Evolutionary conservation across 2,329 filamentous ascomycete genomes (phyloP), one percentile per base, ranked within the genome.

Genomic region (Microdochium paspali): DNA sequence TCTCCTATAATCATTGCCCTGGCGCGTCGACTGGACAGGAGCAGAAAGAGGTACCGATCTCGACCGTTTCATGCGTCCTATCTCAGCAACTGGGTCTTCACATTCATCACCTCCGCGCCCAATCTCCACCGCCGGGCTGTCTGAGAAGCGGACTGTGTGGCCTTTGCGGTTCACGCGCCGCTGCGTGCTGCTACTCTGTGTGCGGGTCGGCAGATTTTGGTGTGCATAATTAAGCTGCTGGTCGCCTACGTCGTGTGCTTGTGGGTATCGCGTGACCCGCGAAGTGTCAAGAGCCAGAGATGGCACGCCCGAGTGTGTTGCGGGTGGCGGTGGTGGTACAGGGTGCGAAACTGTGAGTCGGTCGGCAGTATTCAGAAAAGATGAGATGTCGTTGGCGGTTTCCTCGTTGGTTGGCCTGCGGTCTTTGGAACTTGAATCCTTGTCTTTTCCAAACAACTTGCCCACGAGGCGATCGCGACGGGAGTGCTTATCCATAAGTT

Each of bases 71-170:
- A 68, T 71, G 60, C 71, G 74, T 4, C 80, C 82, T 47, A 95
- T 84, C 60, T 93, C 85, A 20, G 80, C 71, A 2, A 82, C 78
- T 2, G 87, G 86, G 9, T 77, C 69, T 47, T 87, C 82, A 47
- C 85, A 84, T 63, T 95, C 90, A 59, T 96, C 91, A 28, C 91
- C 91, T 49, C 91, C 91, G 64, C 91, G 84, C 44, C 91, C 91
- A 59, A 97, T 96, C 51, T 95, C 67, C 44, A 89, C 85, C 6
- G 90, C 90, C 47, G 76, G 73, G 10, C 75, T 76, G 55, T 87
- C 80, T 46, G 76, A 77, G 58, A 96, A 96, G 48, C 74, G 79
- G 30, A 96, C 90, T 4, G 71, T 71, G 51, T 93, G 70, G 10
- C 85, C 85, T 64, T 87, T 62, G 24, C 58, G 49, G 45, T 58